phyloP scores from a whole-genome alignment of 495 filamentous ascomycete genomes.

The Barbatosphaeria neglecta region DNA sequence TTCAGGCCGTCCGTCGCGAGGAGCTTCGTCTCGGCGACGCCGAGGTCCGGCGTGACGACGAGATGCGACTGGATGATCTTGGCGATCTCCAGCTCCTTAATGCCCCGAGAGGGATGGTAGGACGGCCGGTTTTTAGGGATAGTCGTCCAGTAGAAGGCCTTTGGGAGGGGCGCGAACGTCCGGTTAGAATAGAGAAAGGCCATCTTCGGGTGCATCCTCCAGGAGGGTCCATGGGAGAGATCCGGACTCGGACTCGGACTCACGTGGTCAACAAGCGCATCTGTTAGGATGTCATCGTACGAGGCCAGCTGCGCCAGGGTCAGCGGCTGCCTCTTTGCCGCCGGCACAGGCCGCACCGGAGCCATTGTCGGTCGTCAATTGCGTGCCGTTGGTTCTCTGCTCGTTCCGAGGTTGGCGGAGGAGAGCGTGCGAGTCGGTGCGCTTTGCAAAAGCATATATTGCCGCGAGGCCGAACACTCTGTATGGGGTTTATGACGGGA shows the following conservation, averaged over 20 bases:
- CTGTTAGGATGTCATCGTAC: slow-evolving; percentile 94
- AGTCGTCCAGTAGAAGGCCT: slow-evolving; percentile 92
- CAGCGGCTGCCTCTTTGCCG: slow-evolving; percentile 54
- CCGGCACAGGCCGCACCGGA: background rate
- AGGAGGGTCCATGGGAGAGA: no score
- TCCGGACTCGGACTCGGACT: no score
- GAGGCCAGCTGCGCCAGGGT: slow-evolving; percentile 77
- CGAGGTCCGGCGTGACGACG: slow-evolving; percentile 60
- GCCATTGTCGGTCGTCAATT: background rate
- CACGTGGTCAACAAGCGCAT: slow-evolving; percentile 92
- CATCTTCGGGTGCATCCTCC: no score
- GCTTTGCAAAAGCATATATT: no score
- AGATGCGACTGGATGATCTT: slow-evolving; percentile 66
- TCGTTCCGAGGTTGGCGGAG: background rate
- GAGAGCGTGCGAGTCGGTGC: no score
- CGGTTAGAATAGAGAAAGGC: no score
- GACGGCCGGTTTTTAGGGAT: slow-evolving; percentile 89
- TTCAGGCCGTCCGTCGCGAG: slow-evolving; percentile 61
- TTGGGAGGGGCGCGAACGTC: background rate
- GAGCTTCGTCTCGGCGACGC: slow-evolving; percentile 57
- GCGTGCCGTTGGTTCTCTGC: background rate
- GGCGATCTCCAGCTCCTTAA: slow-evolving; percentile 70
- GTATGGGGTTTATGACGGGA: no score
- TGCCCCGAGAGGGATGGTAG: slow-evolving; percentile 71
- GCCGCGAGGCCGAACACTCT: no score